Percentiles rank a stretch among this genome's conserved stretches.
Conservation (phyloP, 768 basidiomycete species). For the Russula abietina region DNA sequence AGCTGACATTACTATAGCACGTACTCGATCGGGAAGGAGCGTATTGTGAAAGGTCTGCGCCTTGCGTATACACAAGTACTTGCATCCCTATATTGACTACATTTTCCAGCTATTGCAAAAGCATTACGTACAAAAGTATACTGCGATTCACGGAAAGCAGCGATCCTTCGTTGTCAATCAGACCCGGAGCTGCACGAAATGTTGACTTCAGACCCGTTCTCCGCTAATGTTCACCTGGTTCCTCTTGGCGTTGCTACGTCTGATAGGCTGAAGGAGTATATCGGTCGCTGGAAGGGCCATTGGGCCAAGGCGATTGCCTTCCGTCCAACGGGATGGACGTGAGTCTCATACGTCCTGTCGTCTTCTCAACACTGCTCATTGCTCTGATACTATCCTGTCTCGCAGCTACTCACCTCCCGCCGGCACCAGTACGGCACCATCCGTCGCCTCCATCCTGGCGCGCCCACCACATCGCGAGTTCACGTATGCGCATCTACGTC, state of each 20-base stretch:
- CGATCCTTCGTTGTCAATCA: conserved; percentile 75
- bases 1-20: conserved; percentile 47
- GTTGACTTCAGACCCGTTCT: conserved; percentile 67
- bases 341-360: conserved; percentile 31
- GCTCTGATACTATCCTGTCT: not conserved
- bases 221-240: conserved; percentile 79
- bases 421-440: conserved; percentile 55
- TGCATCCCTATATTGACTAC: not conserved
- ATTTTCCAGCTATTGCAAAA: conserved; percentile 65
- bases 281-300: conserved; percentile 62
- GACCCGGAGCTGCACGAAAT: conserved; percentile 78
- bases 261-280: conserved; percentile 72
- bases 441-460: conserved; percentile 64
- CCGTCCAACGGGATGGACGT: conserved; percentile 97
- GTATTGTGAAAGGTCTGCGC: conserved; percentile 84
- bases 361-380: not conserved
- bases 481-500: conserved; percentile 59
- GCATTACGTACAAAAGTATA: conserved; percentile 79
- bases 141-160: conserved; percentile 79
- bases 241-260: conserved; percentile 69
- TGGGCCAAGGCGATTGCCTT: conserved; percentile 76
- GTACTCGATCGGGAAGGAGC: conserved; percentile 96
- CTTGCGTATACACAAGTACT: not conserved
- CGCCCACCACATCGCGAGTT: conserved; percentile 62
- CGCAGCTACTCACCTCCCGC: conserved; percentile 59